Evolutionary conservation across 805 yeast species (phyloP), one percentile per base, ranked within the genome.

Genomic region (Wickerhamomyces ciferrii): DNA sequence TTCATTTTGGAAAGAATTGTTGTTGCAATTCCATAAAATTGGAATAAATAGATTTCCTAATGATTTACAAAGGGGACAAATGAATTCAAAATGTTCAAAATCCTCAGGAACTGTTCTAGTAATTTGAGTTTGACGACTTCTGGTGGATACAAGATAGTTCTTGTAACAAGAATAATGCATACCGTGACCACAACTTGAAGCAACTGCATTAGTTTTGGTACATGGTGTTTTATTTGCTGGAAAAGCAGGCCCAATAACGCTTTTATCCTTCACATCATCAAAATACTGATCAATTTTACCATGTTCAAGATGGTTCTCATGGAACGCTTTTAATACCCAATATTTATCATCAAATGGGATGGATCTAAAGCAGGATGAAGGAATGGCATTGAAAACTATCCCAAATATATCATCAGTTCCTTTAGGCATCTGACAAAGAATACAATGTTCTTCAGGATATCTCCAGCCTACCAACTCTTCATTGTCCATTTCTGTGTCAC

Each of bases 41-140:
- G 98, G 99, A 39, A 92, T 67, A 60, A 92, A 89, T 48, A 84
- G 74, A 59, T 92, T 92, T 59, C 85, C 86, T 40, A 92, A 70
- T 0, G 96, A 84, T 49, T 89, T 89, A 69, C 99, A 92, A 34
- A 92, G 73, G 0, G 98, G 98, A 59, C 99, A 92, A 23, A 87
- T 67, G 53, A 87, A 84, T 56, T 91, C 96, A 8, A 81, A 78
- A 47, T 79, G 78, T 25, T 81, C 81, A 13, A 73, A 66, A 51
- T 86, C 81, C 52, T 85, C 96, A 0, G 96, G 96, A 5, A 83
- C 71, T 43, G 91, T 87, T 59, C 96, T 73, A 0, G 96, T 87
- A 31, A 90, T 79, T 58, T 89, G 96, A 17, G 75, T 79, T 54
- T 77, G 80, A 15, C 83, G 74, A 7, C 72, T 65, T 43, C 78